phyloP scores from a whole-genome alignment of 2,329 filamentous ascomycete genomes.

The Cadophora sp. region DNA sequence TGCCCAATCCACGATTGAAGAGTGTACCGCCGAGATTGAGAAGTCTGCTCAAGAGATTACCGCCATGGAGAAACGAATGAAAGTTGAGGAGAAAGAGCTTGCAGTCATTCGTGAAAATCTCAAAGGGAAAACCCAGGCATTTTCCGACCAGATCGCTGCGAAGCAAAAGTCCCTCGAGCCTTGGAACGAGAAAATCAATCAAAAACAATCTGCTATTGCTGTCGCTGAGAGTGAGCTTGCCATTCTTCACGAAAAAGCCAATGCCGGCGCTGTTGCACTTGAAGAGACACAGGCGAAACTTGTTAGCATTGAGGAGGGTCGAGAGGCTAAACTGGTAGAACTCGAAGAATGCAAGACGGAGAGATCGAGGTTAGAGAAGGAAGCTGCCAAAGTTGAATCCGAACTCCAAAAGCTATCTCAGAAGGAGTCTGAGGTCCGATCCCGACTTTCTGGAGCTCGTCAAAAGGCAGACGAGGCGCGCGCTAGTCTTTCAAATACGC shows the following conservation, averaged over 20 bases:
- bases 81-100: conserved; percentile 82
- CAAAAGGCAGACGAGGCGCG: conserved; percentile 97
- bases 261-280: conserved; percentile 82
- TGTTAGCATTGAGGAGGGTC: conserved; percentile 72
- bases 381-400: conserved; percentile 72
- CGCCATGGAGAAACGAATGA: conserved; percentile 77
- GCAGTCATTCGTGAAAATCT: conserved; percentile 82
- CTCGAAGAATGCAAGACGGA: conserved; percentile 78
- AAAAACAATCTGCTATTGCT: conserved; percentile 92
- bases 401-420: conserved; percentile 75
- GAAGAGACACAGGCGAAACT: conserved; percentile 86
- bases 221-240: conserved; percentile 94
- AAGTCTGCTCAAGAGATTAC: conserved; percentile 76
- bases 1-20: conserved; percentile 77
- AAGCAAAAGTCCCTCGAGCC: conserved; percentile 96
- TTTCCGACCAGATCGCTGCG: conserved; percentile 88
- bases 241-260: conserved; percentile 88
- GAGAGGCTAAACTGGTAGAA: conserved; percentile 73
- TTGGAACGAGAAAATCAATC: conserved; percentile 96
- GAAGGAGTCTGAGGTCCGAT: conserved; percentile 82
- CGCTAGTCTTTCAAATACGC: conserved; percentile 85
- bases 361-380: conserved; percentile 74
- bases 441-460: conserved; percentile 85
- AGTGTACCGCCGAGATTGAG: conserved; percentile 80
- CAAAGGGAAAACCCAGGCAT: conserved; percentile 93